Base-by-base conservation (phyloP, 2,329 filamentous ascomycete genomes). In the Apiospora phragmitis region DNA sequence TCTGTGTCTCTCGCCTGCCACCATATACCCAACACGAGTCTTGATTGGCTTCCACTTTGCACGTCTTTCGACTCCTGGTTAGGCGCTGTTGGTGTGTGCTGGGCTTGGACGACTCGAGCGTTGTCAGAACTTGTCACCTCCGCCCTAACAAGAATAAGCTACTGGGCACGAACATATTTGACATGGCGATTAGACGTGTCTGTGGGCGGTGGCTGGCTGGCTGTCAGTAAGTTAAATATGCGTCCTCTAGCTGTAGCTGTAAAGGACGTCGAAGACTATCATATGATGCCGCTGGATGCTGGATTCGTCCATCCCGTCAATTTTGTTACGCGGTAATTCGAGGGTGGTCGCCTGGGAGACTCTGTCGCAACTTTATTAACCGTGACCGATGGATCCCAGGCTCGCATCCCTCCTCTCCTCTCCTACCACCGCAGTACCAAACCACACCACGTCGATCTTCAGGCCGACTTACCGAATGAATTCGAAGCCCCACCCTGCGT, bases 31-130 rank as follows among this genome's bases (percentile, higher is more conserved):
- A 35, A 16, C 51, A 35, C 9, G 29, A 35, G 29, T 14, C 55
- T 62, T 38, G 32, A 38, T 62, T 62, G 55, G 55, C 55, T 29
- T 29, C 8, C 18, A 12, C 9, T 21, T 32, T 18, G 9, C 11
- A 62, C 18, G n/a, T 24, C 55, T 38, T 62, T 62, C 32, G 55
- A 38, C 32, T 62, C 29, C 55, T 35, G 55, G 5, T 62, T 62
- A 62, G 55, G 55, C 55, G 55, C 55, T 62, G 55, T 62, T 18
- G n/a, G 55, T 62, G 55, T 62, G 18, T 62, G 55, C 55, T 62
- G 51, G 51, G 51, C 29, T 59, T 59, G 51, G 51, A 32, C 51
- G 24, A 26, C 49, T 55, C 49, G n/a, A 47, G 43, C 43, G 43
- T 47, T n/a, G 43, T 47, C 43, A 47, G n/a, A 47, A 32, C 29